Evolutionary conservation across 352 stramenopile species (phyloP), one percentile per base, ranked within the genome.

Genomic region (Phytopythium oedochilum): DNA sequence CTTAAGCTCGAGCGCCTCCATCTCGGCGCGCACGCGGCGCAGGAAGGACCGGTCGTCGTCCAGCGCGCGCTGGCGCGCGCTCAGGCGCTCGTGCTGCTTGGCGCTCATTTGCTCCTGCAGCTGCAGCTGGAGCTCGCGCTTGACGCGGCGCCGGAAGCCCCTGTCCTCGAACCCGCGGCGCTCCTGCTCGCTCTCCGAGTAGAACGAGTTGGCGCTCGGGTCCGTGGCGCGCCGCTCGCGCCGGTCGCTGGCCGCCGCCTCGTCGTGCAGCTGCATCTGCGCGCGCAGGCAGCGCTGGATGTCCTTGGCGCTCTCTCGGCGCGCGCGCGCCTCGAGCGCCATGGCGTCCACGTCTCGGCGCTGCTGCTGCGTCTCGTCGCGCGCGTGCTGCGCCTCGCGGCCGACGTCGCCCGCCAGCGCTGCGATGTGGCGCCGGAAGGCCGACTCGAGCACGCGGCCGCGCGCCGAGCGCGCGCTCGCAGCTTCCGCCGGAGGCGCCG

Each of bases 1-100:
- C 56, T 87, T 86, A n/a, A 78, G 67, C 49, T 84, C 69, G 50
- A 88, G 61, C 42, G 66, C 63, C 15, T 89, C 65, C 62, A 89
- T 83, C 47, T 92, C 81, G 22, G 61, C 63, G 23, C 70, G 70
- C 40, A 89, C 61, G 22, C 71, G 69, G 4, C 66, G 76, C 12
- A 92, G 52, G 42, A 89, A 82, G 3, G 62, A 50, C 36, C 73
- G 65, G 53, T 92, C 81, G 29, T 89, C 78, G 23, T 77, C 68
- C 25, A 92, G 55, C 14, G 70, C 36, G 29, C 63, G 69, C 39
- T 87, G 64, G 35, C 70, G 64, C 26, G 49, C 53, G 20, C 68
- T 64, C 35, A 63, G 36, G 18, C 76, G 74, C 25, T 83, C 66
- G 28, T 73, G 63, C 58, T 86, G 72, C 35, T 86, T 84, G 40